A percentile compares a stretch with the other conserved stretches of the same genome.
These are phyloP conservation scores for Dothideomycetidae sp. DNA, from an alignment of 2,329 filamentous ascomycete genomes.

Conservation along the genomic window DNA sequence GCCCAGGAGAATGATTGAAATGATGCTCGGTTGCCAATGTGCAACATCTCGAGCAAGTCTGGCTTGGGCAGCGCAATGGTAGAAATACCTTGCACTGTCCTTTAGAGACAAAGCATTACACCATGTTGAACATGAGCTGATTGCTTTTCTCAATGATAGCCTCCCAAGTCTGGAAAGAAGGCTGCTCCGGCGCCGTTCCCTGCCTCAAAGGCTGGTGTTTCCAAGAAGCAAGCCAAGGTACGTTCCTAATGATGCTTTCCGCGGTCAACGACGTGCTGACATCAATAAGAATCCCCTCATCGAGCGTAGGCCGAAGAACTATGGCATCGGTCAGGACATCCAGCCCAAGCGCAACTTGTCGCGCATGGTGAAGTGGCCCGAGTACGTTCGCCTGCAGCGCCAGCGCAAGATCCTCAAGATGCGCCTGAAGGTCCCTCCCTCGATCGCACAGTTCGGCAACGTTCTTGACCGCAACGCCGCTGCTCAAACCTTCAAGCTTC, in stretches of 20 bases:
- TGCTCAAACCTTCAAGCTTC: slow-evolving; percentile 94
- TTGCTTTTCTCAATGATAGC: slow-evolving; percentile 99
- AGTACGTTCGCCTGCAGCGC: slow-evolving; percentile 97
- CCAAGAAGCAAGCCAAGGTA: slow-evolving; percentile 96
- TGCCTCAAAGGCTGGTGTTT: slow-evolving; percentile 69
- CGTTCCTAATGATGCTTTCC: no score
- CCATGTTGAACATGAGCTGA: slow-evolving; percentile 75
- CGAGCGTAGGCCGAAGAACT: slow-evolving; percentile 97
- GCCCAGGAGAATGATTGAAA: slow-evolving; percentile 1
- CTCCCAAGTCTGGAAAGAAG: slow-evolving; percentile 97
- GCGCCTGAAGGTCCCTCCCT: slow-evolving; percentile 95
- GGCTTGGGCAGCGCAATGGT: slow-evolving; percentile 42
- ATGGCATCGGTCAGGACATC: slow-evolving; percentile 96
- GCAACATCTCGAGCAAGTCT: slow-evolving; percentile 11
- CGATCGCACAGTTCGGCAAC: slow-evolving; percentile 94
- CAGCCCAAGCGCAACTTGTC: slow-evolving; percentile 91
- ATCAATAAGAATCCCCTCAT: slow-evolving; percentile 79
- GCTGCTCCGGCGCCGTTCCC: slow-evolving; percentile 93
- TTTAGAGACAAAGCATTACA: slow-evolving; percentile 80
- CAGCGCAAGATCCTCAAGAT: slow-evolving; percentile 92
- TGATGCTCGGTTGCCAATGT: slow-evolving; percentile 4
- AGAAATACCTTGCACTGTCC: slow-evolving; percentile 47
- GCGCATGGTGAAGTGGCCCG: slow-evolving; percentile 99
- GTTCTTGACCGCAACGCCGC: slow-evolving; percentile 95
- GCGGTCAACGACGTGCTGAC: slow-evolving; percentile 9